Percentiles rank a stretch among this genome's conserved stretches.
Conservation (phyloP, 1,139 yeast species). For the Suhomyces guaymorum region DNA sequence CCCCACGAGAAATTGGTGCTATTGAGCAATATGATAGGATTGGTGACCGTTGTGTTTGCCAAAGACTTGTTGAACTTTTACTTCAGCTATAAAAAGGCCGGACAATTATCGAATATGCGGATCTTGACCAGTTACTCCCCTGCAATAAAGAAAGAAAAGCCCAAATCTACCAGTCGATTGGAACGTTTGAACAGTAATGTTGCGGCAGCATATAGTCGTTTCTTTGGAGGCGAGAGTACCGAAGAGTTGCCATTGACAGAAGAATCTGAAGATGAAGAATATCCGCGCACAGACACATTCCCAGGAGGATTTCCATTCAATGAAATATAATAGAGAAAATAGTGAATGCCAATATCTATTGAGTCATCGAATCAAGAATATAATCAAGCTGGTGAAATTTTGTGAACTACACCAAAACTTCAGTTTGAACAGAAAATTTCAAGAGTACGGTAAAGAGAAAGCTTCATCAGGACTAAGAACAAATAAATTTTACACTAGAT, state of each 20-base stretch:
- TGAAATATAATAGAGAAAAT: too few relatives aligned
- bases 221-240: not conserved
- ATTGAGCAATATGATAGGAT: conserved; percentile 48
- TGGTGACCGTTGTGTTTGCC: conserved; percentile 35
- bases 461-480: too few relatives aligned
- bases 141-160: not conserved
- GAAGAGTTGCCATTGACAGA: conserved; percentile 6
- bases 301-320: too few relatives aligned
- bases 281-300: conserved; percentile 2
- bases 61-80: conserved; percentile 42
- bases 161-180: not conserved
- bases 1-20: conserved; percentile 44
- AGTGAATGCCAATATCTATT: too few relatives aligned
- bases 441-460: too few relatives aligned
- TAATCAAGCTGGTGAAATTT: too few relatives aligned
- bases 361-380: too few relatives aligned
- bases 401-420: too few relatives aligned
- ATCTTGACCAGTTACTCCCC: conserved; percentile 9
- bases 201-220: not conserved
- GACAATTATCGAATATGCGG: conserved; percentile 19
- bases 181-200: not conserved
- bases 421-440: too few relatives aligned
- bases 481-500: too few relatives aligned
- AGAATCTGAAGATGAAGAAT: conserved; percentile 7
- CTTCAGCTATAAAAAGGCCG: conserved; percentile 29